A percentile compares a stretch with the other conserved stretches of the same genome.
Conservation (phyloP, 2,329 filamentous ascomycete species). For the Dactylonectria macrodidyma region DNA sequence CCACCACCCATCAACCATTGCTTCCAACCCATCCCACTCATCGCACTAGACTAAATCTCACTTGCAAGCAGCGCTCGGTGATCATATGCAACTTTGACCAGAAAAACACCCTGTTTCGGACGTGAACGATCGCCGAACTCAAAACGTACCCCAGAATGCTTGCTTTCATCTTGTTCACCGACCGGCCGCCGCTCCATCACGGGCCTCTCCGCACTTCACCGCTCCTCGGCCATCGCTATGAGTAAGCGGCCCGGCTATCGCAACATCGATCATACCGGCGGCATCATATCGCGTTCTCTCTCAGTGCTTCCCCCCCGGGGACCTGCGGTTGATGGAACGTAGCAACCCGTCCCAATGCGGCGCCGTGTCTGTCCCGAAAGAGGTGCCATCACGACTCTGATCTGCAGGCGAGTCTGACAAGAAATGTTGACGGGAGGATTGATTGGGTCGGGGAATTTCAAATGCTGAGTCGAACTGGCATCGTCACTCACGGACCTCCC, state of each 20-base stretch:
- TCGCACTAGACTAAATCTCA: slow-evolving; percentile 11
- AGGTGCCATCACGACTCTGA: not conserved
- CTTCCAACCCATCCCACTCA: not conserved
- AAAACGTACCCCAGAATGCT: not conserved
- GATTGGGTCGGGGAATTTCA: slow-evolving; percentile 24
- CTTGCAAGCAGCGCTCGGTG: not conserved
- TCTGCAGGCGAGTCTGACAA: not conserved
- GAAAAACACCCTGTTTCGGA: not conserved
- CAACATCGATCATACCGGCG: not conserved
- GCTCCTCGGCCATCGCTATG: not conserved
- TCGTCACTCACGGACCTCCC: slow-evolving; percentile 39
- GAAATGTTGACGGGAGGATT: not conserved
- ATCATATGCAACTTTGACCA: not conserved
- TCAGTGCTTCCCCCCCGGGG: not conserved
- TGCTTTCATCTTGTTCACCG: not conserved
- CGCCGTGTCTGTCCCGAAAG: not conserved
- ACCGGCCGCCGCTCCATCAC: not conserved
- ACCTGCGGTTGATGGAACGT: slow-evolving; percentile 14
- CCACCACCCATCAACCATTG: slow-evolving; percentile 3
- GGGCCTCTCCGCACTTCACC: slow-evolving; percentile 13
- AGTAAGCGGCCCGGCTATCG: not conserved
- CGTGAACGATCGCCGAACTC: slow-evolving; percentile 16
- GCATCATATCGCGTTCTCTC: not conserved
- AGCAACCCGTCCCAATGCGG: slow-evolving; percentile 3
- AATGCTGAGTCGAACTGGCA: slow-evolving; percentile 1